phyloP scores from a whole-genome alignment of 2,329 filamentous ascomycete species.

The Mariannaea sp. region DNA sequence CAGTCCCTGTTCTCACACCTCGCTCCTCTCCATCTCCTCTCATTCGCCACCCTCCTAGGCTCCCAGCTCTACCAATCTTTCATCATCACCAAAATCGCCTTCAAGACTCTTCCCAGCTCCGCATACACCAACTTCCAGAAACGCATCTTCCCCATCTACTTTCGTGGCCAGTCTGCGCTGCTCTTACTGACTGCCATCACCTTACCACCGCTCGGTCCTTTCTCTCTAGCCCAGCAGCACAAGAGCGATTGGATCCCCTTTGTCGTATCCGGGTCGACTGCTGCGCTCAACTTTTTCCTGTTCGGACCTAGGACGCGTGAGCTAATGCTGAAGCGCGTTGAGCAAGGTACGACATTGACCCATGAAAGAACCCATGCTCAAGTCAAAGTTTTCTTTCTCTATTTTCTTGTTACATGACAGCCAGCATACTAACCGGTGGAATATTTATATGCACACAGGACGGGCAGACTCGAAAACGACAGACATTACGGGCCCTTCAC shows the following conservation, averaged over 20 bases:
- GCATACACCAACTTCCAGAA: conserved; percentile 48
- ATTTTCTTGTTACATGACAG: background rate
- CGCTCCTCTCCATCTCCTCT: conserved; percentile 45
- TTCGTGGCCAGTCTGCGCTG: conserved; percentile 43
- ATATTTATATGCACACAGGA: conserved; percentile 16
- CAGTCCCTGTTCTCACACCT: conserved; percentile 29
- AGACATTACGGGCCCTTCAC: conserved; percentile 19
- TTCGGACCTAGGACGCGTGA: conserved; percentile 45
- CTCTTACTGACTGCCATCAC: conserved; percentile 43
- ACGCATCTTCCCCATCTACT: conserved; percentile 49
- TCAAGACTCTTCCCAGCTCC: conserved; percentile 40
- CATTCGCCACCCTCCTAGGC: conserved; percentile 48
- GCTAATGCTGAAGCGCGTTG: conserved; percentile 36
- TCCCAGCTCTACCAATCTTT: conserved; percentile 49
- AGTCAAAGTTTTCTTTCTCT: background rate
- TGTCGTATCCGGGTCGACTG: conserved; percentile 38
- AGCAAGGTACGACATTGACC: conserved; percentile 25
- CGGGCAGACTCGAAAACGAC: conserved; percentile 14
- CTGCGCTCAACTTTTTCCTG: conserved; percentile 42
- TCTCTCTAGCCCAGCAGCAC: conserved; percentile 35
- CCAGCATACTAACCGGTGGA: background rate
- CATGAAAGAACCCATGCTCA: background rate
- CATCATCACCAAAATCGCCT: conserved; percentile 44
- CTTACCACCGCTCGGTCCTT: conserved; percentile 40
- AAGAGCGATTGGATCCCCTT: conserved; percentile 44